Evolutionary conservation across 23 red algal genomes (phyloP).

Genomic region (Cyanidiococcus yangmingshanensis): DNA sequence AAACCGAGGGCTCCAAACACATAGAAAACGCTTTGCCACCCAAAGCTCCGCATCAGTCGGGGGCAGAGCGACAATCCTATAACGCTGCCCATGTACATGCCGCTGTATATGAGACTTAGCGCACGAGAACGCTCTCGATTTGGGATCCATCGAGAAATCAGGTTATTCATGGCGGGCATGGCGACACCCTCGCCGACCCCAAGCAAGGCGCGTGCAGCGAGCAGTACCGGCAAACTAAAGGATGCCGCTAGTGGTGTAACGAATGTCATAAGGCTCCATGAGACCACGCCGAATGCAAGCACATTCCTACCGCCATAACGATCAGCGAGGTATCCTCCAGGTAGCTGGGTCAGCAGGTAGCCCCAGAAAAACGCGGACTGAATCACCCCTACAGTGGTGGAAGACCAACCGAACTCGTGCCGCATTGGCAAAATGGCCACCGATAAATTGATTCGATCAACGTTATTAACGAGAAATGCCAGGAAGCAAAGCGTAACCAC

Average conservation of each 20-base stretch:
- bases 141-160: conserved; percentile 89
- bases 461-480: conserved; percentile 86
- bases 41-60: conserved; percentile 54
- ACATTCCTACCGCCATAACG: conserved; percentile 76
- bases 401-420: conserved; percentile 64
- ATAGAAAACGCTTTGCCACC: conserved; percentile 94
- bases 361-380: conserved; percentile 92
- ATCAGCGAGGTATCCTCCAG: conserved; percentile 72
- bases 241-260: conserved; percentile 78
- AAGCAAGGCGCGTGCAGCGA: conserved; percentile 67
- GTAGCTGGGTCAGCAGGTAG: conserved; percentile 90
- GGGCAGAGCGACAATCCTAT: conserved; percentile 83
- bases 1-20: conserved; percentile 66
- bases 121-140: conserved; percentile 72
- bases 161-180: conserved; percentile 97
- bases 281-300: conserved; percentile 61
- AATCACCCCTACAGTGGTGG: conserved; percentile 77
- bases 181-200: conserved; percentile 96
- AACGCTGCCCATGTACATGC: conserved; percentile 88
- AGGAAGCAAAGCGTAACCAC: conserved; percentile 78
- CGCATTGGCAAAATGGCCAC: conserved; percentile 97
- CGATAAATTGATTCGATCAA: conserved; percentile 83
- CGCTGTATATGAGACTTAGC: conserved; percentile 78
- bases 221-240: conserved; percentile 34
- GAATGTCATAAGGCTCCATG: conserved; percentile 91